Evolutionary conservation across 306 rosid species (phyloP).

Genomic region (Glycine soja): DNA sequence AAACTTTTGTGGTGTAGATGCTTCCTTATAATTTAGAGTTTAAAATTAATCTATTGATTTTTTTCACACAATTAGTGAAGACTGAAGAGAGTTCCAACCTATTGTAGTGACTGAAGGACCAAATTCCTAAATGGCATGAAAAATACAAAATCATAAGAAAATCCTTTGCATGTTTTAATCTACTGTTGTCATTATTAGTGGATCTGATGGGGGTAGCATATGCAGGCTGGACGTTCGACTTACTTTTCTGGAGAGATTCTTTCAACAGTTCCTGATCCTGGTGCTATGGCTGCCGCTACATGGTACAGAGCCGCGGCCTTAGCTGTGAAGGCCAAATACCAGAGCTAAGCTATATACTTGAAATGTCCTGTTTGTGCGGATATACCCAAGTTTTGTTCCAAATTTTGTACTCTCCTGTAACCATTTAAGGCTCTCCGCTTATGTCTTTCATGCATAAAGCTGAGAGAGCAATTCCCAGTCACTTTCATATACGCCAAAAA

Average conservation of each 20-base stretch:
- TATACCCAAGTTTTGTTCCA: slow-evolving; percentile 56
- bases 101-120: not conserved
- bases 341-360: slow-evolving; percentile 42
- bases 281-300: slow-evolving; percentile 92
- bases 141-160: not conserved
- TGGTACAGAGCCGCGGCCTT: slow-evolving; percentile 95
- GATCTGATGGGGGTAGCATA: slow-evolving; percentile 43
- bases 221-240: slow-evolving; percentile 92
- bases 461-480: slow-evolving; percentile 64
- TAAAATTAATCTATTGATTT: slow-evolving; percentile 8
- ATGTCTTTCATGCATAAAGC: slow-evolving; percentile 67
- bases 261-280: slow-evolving; percentile 89
- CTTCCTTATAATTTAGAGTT: slow-evolving; percentile 15
- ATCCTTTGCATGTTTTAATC: not conserved
- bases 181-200: not conserved
- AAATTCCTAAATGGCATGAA: not conserved
- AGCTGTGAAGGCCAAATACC: slow-evolving; percentile 60
- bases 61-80: not conserved
- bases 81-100: slow-evolving; percentile 16
- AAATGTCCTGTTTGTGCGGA: slow-evolving; percentile 53
- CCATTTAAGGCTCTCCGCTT: slow-evolving; percentile 74
- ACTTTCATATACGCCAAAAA: slow-evolving; percentile 35
- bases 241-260: slow-evolving; percentile 72
- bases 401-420: slow-evolving; percentile 48
- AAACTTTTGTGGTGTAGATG: slow-evolving; percentile 16